Evolutionary conservation across 2,329 filamentous ascomycete genomes (phyloP), one percentile per base, ranked within the genome.

Genomic region (Neocatenulostroma microsporum): DNA sequence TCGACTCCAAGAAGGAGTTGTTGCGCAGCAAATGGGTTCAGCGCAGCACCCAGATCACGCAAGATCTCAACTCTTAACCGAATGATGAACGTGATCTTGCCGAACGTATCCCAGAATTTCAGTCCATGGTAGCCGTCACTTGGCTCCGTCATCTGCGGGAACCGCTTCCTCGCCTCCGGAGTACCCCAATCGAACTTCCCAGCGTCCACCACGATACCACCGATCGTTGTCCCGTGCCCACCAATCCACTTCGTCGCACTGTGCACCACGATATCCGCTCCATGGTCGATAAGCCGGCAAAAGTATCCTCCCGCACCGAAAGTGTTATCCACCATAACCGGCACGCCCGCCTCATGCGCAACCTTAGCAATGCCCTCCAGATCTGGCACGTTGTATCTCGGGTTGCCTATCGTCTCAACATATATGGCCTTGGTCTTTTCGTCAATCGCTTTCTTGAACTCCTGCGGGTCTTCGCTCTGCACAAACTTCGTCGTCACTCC

Each of bases 211-310:
- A 95, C 74, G 28, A 94, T 74, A 43, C 88, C 88, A 40, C 74
- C 88, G 48, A 95, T 84, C 18, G 88, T 94, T 26, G 88, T 58
- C 43, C 88, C 89, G 62, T 96, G 89, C 27, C 88, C 88, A 39
- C 88, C 88, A 45, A 96, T 95, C 88, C 88, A 95, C 65, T 95
- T 95, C 40, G 88, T 94, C 9, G 87, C 87, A 25, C 84, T 91
- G 72, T 95, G 87, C 17, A 94, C 84, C 35, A 95, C 82, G 42
- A 95, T 94, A 58, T 95, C 88, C 46, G 84, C 88, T 37, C 88
- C 88, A 62, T 94, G 83, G 17, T 88, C 80, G 53, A 95, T 89
- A 26, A 88, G 88, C 5, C 82, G 78, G 49, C 81, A 70, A 61
- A 85, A 93, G 72, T 84, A 95, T 34, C 89, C 88, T 41, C 88